Conservation (phyloP, 2,329 filamentous ascomycete genomes). For the Neonectria ditissima region DNA sequence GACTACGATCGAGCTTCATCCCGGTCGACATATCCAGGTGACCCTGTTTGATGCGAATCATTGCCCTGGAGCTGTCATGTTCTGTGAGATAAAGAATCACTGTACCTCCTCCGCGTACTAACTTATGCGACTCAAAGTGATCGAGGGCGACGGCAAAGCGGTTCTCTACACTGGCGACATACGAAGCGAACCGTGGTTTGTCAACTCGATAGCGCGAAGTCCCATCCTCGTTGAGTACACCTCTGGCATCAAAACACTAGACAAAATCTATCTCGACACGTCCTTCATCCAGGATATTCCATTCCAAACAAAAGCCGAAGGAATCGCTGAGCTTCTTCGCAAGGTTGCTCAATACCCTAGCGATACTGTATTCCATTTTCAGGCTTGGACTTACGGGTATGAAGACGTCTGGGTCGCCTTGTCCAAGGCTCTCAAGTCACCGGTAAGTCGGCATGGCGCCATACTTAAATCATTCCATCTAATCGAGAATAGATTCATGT, state of each 20-base stretch:
- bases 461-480: not conserved
- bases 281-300: constrained; percentile 69
- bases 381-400: constrained; percentile 90
- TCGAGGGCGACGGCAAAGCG: constrained; percentile 78
- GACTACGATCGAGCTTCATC: constrained; percentile 78
- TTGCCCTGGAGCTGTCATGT: constrained; percentile 92
- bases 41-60: constrained; percentile 94
- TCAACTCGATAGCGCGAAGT: constrained; percentile 77
- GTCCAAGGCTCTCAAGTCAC: constrained; percentile 74
- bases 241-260: constrained; percentile 72
- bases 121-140: constrained; percentile 59
- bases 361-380: constrained; percentile 84
- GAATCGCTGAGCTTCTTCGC: constrained; percentile 77
- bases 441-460: constrained; percentile 54
- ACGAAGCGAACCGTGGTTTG: constrained; percentile 87
- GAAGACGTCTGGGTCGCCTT: constrained; percentile 92
- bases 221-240: constrained; percentile 82
- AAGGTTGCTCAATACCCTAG: constrained; percentile 76
- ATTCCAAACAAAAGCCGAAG: constrained; percentile 77
- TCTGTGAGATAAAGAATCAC: constrained; percentile 60
- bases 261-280: constrained; percentile 91
- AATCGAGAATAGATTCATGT: constrained; percentile 74
- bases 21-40: constrained; percentile 76
- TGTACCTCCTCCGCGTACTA: not conserved
- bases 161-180: constrained; percentile 92